These are phyloP conservation scores for Solioccasus polychromus DNA, from an alignment of 768 basidiomycete genomes.

Conservation along the genomic window DNA sequence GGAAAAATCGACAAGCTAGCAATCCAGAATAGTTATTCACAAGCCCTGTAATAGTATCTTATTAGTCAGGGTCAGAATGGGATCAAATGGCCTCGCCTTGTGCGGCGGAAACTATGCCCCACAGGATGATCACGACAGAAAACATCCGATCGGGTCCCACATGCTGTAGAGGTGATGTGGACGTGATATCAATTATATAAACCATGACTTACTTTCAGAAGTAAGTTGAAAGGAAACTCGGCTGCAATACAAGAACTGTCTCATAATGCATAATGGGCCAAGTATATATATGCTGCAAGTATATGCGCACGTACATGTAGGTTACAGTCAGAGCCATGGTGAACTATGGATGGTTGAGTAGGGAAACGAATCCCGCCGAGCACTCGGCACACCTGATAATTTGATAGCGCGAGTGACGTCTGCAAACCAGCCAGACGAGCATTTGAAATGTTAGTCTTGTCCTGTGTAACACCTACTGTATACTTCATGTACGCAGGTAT, in stretches of 20 bases:
- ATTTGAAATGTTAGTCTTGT: constrained; percentile 51
- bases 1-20: constrained; percentile 46
- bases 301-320: constrained; percentile 17
- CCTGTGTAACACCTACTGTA: too few species aligned
- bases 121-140: constrained; percentile 58
- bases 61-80: not conserved
- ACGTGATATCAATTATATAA: not conserved
- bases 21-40: constrained; percentile 52
- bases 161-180: constrained; percentile 16
- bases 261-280: not conserved
- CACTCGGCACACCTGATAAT: constrained; percentile 33
- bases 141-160: constrained; percentile 55
- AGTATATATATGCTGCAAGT: not conserved
- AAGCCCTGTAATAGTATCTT: constrained; percentile 35
- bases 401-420: constrained; percentile 39
- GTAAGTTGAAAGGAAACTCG: constrained; percentile 58
- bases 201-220: constrained; percentile 45
- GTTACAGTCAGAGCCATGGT: constrained; percentile 32
- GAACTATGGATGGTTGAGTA: constrained; percentile 35
- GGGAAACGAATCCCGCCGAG: too few species aligned
- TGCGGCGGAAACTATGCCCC: constrained; percentile 60
- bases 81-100: constrained; percentile 43
- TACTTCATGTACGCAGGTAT: too few species aligned
- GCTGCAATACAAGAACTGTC: constrained; percentile 51
- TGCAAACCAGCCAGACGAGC: constrained; percentile 62